phyloP scores from a whole-genome alignment of 352 stramenopile genomes.

The Phytopythium montanum region DNA sequence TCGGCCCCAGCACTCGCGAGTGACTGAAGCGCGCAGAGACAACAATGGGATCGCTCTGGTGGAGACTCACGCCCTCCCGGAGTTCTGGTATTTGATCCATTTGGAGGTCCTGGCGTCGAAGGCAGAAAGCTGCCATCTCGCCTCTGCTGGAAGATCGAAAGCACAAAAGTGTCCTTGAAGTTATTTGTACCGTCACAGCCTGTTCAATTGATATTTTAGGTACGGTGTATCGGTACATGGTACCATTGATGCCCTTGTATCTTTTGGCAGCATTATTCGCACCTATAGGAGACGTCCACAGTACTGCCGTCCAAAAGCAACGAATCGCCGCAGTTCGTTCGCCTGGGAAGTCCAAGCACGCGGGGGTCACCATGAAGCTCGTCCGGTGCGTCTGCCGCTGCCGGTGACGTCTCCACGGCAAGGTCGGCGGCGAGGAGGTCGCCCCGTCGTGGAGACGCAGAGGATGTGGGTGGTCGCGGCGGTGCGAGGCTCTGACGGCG shows the following conservation, averaged over 20 bases:
- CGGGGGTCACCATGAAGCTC: constrained; percentile 33
- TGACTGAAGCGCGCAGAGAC: background rate
- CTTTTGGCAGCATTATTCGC: background rate
- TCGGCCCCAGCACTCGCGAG: constrained; percentile 16
- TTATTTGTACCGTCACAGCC: too few relatives aligned
- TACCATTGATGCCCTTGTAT: background rate
- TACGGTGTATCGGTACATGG: too few relatives aligned
- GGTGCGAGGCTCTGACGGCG: background rate
- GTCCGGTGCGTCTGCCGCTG: constrained; percentile 24
- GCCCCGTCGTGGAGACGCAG: background rate
- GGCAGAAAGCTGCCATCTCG: too few relatives aligned
- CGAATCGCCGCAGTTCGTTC: constrained; percentile 7
- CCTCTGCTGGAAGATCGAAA: too few relatives aligned
- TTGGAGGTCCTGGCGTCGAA: background rate
- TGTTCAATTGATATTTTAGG: too few relatives aligned
- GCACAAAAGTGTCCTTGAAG: too few relatives aligned
- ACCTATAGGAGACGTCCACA: background rate
- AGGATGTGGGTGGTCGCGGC: background rate
- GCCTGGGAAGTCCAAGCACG: constrained; percentile 1
- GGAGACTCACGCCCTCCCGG: too few relatives aligned
- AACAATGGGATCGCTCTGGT: background rate
- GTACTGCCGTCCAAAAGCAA: background rate
- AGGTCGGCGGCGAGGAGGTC: background rate
- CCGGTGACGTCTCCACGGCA: background rate
- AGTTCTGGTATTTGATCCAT: too few relatives aligned